phyloP scores from a whole-genome alignment of 495 filamentous ascomycete species.

The Podospora pseudocomata region DNA sequence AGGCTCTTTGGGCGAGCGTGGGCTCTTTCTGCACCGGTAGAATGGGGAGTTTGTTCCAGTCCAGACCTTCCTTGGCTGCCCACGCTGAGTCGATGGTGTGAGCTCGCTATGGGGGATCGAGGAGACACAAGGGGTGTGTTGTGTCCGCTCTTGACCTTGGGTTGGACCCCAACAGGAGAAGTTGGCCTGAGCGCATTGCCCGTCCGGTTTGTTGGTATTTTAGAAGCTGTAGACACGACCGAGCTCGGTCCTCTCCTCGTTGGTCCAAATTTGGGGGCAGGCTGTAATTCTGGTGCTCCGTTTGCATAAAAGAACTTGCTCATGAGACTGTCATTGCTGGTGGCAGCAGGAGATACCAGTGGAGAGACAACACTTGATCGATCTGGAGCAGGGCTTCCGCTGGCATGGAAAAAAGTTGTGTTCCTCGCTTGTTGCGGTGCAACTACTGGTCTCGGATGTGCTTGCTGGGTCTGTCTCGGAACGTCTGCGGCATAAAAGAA shows the following conservation, averaged over 20 bases:
- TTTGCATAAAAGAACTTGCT: slow-evolving; percentile 80
- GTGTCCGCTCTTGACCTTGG: slow-evolving; percentile 21
- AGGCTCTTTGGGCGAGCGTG: slow-evolving; percentile 28
- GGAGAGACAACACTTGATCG: slow-evolving; percentile 35
- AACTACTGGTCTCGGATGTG: slow-evolving; percentile 26
- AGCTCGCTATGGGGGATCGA: slow-evolving; percentile 19
- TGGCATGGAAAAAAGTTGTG: slow-evolving; percentile 57
- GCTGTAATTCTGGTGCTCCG: slow-evolving; percentile 44
- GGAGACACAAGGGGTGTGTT: slow-evolving; percentile 18
- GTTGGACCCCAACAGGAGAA: slow-evolving; percentile 43
- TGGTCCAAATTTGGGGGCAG: slow-evolving; percentile 24
- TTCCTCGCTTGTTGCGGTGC: slow-evolving; percentile 32
- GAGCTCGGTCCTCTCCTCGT: slow-evolving; percentile 33
- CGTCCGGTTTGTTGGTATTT: slow-evolving; percentile 29
- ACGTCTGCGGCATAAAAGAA: slow-evolving; percentile 76
- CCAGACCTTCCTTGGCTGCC: slow-evolving; percentile 11
- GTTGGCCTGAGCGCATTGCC: slow-evolving; percentile 36
- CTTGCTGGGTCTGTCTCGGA: slow-evolving; percentile 22
- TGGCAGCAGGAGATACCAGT: slow-evolving; percentile 24
- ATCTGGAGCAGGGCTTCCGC: slow-evolving; percentile 38
- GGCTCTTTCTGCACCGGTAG: slow-evolving; percentile 12
- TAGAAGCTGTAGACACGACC: slow-evolving; percentile 41
- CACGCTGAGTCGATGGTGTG: slow-evolving; percentile 9
- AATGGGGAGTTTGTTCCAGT: slow-evolving; percentile 8
- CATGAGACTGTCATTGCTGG: slow-evolving; percentile 27